phyloP scores from a whole-genome alignment of 2,329 filamentous ascomycete species.

The Achaetomium macrosporum region DNA sequence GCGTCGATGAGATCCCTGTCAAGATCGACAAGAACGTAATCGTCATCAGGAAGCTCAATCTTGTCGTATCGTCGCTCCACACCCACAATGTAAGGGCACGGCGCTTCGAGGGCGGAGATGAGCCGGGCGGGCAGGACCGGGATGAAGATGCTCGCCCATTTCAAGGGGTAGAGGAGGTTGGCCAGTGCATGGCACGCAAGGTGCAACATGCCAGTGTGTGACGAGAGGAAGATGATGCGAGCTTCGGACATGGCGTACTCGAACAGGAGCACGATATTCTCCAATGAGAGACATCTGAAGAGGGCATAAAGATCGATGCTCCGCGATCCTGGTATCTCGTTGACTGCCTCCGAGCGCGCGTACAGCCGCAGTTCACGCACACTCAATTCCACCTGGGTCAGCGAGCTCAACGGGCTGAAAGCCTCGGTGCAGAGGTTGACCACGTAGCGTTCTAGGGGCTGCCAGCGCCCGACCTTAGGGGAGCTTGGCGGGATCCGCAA shows the following conservation, averaged over 20 bases:
- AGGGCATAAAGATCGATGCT: constrained; percentile 90
- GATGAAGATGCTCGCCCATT: constrained; percentile 93
- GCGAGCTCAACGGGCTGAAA: constrained; percentile 83
- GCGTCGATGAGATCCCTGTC: constrained; percentile 88
- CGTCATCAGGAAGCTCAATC: constrained; percentile 83
- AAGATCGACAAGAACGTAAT: constrained; percentile 90
- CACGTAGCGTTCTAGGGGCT: constrained; percentile 92
- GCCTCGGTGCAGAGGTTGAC: constrained; percentile 96
- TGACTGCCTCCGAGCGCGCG: constrained; percentile 83
- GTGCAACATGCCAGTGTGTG: constrained; percentile 93
- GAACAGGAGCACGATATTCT: constrained; percentile 87
- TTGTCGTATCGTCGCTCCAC: constrained; percentile 88
- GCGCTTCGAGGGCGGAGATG: constrained; percentile 85
- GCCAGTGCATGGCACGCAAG: constrained; percentile 82
- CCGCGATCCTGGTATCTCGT: constrained; percentile 87
- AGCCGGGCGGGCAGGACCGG: constrained; percentile 82
- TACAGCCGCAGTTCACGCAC: constrained; percentile 87
- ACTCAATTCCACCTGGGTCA: constrained; percentile 89
- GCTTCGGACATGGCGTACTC: constrained; percentile 92
- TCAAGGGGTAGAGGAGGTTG: constrained; percentile 80
- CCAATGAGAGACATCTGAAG: constrained; percentile 82
- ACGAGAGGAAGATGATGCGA: constrained; percentile 91
- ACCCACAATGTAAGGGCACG: constrained; percentile 94
- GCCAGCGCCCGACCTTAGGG: constrained; percentile 87
- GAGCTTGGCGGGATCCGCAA: constrained; percentile 81